Conservation (phyloP, 345 rosid genomes). For the Excoecaria agallocha region DNA sequence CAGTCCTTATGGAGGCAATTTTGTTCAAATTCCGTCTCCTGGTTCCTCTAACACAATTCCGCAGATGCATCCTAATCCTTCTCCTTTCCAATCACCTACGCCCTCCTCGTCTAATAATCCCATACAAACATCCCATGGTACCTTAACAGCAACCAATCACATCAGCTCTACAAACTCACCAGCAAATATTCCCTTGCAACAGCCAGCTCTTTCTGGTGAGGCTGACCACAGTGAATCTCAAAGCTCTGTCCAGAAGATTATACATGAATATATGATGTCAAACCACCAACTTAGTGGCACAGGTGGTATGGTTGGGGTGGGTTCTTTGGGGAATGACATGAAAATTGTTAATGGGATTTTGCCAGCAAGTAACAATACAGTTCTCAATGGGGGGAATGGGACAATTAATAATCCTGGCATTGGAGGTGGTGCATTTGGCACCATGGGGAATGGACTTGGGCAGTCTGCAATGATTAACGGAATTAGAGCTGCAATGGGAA, state of each 20-base stretch:
- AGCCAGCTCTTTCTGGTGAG: conserved; percentile 51
- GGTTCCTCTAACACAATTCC: conserved; percentile 70
- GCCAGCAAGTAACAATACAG: conserved; percentile 43
- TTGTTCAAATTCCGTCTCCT: conserved; percentile 75
- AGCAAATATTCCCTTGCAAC: conserved; percentile 55
- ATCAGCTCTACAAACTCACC: conserved; percentile 58
- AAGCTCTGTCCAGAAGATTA: conserved; percentile 83
- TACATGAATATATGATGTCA: conserved; percentile 73
- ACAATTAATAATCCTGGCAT: conserved; percentile 37
- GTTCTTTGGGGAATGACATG: conserved; percentile 54
- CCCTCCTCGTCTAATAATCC: conserved; percentile 59
- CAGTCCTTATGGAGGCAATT: conserved; percentile 75
- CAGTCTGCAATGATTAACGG: conserved; percentile 62
- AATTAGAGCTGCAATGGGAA: conserved; percentile 59
- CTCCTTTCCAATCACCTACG: conserved; percentile 72
- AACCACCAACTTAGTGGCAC: conserved; percentile 55
- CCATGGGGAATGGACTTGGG: conserved; percentile 56
- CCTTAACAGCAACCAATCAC: conserved; percentile 52
- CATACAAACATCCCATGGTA: conserved; percentile 50
- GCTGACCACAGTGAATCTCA: conserved; percentile 61
- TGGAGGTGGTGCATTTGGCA: conserved; percentile 44
- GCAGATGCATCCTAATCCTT: conserved; percentile 56
- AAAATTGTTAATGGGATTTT: conserved; percentile 52
- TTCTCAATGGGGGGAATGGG: conserved; percentile 52
- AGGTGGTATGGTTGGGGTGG: conserved; percentile 54